Conservation (phyloP, 495 filamentous ascomycete genomes). For the Trichoderma asperelloides region DNA sequence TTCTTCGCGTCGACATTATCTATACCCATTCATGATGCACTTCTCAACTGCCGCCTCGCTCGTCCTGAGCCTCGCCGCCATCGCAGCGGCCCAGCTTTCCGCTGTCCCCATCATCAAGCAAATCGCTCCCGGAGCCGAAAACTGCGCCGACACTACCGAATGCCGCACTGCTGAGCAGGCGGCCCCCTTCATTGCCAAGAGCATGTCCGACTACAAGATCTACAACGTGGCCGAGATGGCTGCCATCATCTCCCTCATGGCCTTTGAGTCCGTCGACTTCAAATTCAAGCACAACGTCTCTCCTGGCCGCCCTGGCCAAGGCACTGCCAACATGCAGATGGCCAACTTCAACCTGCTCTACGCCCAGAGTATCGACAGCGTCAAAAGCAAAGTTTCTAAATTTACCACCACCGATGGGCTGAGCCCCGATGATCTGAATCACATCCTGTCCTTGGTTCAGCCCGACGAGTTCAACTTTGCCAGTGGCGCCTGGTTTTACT, state of each 20-base stretch:
- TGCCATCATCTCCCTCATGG: slow-evolving; percentile 53
- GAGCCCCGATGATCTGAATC: slow-evolving; percentile 23
- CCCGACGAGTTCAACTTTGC: slow-evolving; percentile 60
- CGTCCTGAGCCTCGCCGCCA: not conserved
- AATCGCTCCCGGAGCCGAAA: slow-evolving; percentile 6
- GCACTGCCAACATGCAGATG: slow-evolving; percentile 74
- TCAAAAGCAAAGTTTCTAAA: slow-evolving; percentile 29
- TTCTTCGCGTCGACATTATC: not conserved
- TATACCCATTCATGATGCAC: not conserved
- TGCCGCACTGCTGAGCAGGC: slow-evolving; percentile 61
- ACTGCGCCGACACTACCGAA: slow-evolving; percentile 45
- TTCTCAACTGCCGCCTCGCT: not conserved
- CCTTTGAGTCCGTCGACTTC: slow-evolving; percentile 60
- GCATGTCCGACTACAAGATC: slow-evolving; percentile 21
- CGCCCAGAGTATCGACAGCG: slow-evolving; percentile 44
- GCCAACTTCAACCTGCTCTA: slow-evolving; percentile 53
- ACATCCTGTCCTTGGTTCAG: slow-evolving; percentile 49
- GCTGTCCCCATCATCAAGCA: not conserved
- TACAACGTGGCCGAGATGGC: slow-evolving; percentile 47
- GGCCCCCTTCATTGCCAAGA: slow-evolving; percentile 35
- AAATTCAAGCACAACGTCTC: slow-evolving; percentile 57
- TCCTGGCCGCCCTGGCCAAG: slow-evolving; percentile 59
- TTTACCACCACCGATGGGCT: slow-evolving; percentile 22
- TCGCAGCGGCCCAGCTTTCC: not conserved
- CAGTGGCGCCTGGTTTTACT: slow-evolving; percentile 66